Base-by-base conservation (phyloP, 805 yeast genomes). In the Blastobotrys peoriensis region DNA sequence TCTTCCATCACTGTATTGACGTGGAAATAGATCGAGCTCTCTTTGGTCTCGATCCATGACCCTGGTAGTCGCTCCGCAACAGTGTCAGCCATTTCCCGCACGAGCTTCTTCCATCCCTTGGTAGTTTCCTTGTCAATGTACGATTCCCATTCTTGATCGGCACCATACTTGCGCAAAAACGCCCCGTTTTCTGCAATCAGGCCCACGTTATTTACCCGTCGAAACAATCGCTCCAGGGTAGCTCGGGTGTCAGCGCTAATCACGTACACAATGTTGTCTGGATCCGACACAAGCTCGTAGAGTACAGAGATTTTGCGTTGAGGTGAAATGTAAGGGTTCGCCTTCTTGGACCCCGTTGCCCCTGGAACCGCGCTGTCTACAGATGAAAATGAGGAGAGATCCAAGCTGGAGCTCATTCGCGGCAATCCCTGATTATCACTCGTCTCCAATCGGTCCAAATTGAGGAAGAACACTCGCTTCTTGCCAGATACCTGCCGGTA, bases 141-240 rank as follows among this genome's bases (percentile, higher is more conserved):
- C 1, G 83, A 71, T 39, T 74, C 64, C 95, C 95, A 86, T 9
- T 68, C 63, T 13, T 68, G 63, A 21, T 39, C 48, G 13, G 43
- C 47, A 5, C 59, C 59, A 33, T 48, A 52, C 8, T 55, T 54
- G 20, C 64, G 80, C 27, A 91, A 71, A 56, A 75, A 86, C 0
- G 87, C 94, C 30, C 98, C 98, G 58, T 83, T 81, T 62, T 89
- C 98, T 1, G 96, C 95, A 50, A 91, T 79, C 42, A 91, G 68
- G 0, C 97, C 97, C 23, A 89, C 57, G 34, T 77, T 76, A 1
- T 83, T 77, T 3, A 79, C 73, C 52, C 86, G 74, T 16, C 82
- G 71, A 65, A 81, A 88, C 43, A 78, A 65, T 44, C 85, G 70
- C 49, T 83, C 85, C 57, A 89, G 65, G 35, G 81, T 85, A 1